Base-by-base conservation (phyloP, 345 rosid genomes). In the Heritiera fomes region DNA sequence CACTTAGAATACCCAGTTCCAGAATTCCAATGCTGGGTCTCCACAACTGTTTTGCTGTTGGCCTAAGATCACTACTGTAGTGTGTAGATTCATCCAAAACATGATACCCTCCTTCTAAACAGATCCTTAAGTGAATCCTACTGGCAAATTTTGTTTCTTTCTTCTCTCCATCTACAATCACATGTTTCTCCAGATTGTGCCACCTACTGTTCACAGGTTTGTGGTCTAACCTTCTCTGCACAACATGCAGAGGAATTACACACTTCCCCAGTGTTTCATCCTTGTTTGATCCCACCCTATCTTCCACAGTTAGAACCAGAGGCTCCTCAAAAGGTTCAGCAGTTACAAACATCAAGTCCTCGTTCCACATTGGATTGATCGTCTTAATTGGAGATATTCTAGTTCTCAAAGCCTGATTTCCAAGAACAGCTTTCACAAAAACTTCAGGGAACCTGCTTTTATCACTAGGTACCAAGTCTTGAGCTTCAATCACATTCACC, bases 11-110 rank as follows among this genome's bases (percentile, higher is more conserved):
- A 38, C 97, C 97, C 49, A 92, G n/a, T 76, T 92, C 97, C 60
- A 92, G 85, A 56, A 92, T 81, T 45, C 99, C 99, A 61, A 94
- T 90, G 85, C 88, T 87, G 17, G 89, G 82, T 80, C 82, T 94
- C 99, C 99, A 96, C 12, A 96, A 80, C 87, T 88, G 99, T 83
- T 90, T 96, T 0, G 98, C 99, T 0, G 98, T 94, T 18, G 98
- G 99, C 67, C 98, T 87, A 67, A 94, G 88, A 83, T 96, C 98
- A 40, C 99, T 96, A 80, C 97, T 96, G 79, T 92, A 90, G 80
- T 94, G 98, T 6, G 99, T 96, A 9, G 99, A 96, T 80, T 96
- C 99, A 78, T 96, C 99, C 75, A 96, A 86, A 87, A 96, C 98
- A 86, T 96, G 99, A 84, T 96, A 94, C 1, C 99, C 99, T 12